Conservation (phyloP, 2,329 filamentous ascomycete species). For the Neurospora sp. region DNA sequence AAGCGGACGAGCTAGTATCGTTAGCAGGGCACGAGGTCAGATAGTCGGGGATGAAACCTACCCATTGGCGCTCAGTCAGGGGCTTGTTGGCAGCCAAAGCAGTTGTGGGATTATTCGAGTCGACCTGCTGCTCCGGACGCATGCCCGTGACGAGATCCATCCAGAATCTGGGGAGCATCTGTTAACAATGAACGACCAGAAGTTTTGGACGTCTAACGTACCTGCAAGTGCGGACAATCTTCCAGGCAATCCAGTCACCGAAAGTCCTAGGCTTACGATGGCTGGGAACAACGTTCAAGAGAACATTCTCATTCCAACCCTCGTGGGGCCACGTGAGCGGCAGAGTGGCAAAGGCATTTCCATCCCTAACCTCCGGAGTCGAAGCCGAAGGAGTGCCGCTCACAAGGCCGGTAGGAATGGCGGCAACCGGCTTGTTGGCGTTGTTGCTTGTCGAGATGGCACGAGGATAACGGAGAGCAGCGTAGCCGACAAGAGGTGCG, state of each 20-base stretch:
- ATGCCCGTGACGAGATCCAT: slow-evolving; percentile 74
- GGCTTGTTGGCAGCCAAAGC: slow-evolving; percentile 42
- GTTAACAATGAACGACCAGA: not conserved
- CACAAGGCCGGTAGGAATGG: not conserved
- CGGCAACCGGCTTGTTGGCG: not conserved
- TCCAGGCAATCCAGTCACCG: slow-evolving; percentile 70
- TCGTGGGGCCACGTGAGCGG: slow-evolving; percentile 50
- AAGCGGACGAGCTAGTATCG: slow-evolving; percentile 59
- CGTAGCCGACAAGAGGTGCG: not conserved
- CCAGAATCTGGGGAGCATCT: slow-evolving; percentile 46
- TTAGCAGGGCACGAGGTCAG: not conserved
- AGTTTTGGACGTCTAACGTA: slow-evolving; percentile 1
- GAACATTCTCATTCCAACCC: slow-evolving; percentile 68
- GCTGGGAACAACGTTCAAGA: slow-evolving; percentile 61
- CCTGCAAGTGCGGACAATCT: slow-evolving; percentile 52
- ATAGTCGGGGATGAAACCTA: slow-evolving; percentile 21
- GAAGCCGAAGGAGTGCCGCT: not conserved
- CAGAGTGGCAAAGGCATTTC: not conserved
- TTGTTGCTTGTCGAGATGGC: slow-evolving; percentile 1
- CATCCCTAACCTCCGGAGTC: not conserved
- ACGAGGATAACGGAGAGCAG: not conserved
- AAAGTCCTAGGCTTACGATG: slow-evolving; percentile 64
- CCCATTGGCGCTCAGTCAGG: slow-evolving; percentile 79
- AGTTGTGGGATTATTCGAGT: slow-evolving; percentile 44
- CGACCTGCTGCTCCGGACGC: slow-evolving; percentile 58